phyloP scores from a whole-genome alignment of 2,329 filamentous ascomycete genomes.

The Aspergillus cejpii region DNA sequence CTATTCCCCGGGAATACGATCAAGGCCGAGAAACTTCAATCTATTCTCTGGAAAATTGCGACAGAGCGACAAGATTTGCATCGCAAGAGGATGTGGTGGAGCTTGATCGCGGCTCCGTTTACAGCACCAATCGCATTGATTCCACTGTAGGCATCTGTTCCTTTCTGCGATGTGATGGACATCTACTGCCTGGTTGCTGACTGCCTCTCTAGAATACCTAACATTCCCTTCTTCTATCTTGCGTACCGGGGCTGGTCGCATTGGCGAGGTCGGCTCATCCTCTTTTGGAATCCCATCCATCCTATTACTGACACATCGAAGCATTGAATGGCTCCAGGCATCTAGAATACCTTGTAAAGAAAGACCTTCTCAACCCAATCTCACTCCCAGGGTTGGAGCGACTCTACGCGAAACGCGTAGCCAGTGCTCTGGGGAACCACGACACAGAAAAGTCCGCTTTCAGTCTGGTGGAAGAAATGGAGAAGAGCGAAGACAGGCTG shows the following conservation, averaged over 20 bases:
- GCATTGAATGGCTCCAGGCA: constrained; percentile 79
- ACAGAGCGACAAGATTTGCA: constrained; percentile 77
- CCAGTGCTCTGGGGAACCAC: constrained; percentile 26
- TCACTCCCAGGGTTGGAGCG: constrained; percentile 66
- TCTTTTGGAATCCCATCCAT: neutral
- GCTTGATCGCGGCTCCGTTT: constrained; percentile 73
- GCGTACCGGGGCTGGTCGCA: constrained; percentile 85
- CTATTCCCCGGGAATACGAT: constrained; percentile 69
- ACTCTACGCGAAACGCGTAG: constrained; percentile 55
- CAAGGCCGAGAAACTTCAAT: constrained; percentile 54
- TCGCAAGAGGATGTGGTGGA: constrained; percentile 69
- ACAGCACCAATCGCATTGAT: constrained; percentile 75
- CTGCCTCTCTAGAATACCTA: constrained; percentile 60
- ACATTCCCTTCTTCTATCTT: constrained; percentile 95
- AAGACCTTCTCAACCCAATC: constrained; percentile 60
- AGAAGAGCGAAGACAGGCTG: constrained; percentile 43
- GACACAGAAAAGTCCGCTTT: constrained; percentile 24
- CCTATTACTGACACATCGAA: constrained; percentile 21
- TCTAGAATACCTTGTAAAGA: constrained; percentile 69
- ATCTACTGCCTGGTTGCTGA: constrained; percentile 3
- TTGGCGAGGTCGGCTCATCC: constrained; percentile 56
- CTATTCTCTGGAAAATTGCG: constrained; percentile 63
- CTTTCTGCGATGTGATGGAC: neutral
- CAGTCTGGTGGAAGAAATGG: constrained; percentile 30
- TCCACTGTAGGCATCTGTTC: constrained; percentile 57